These are phyloP conservation scores for Scutellospora calospora DNA, from an alignment of 371 early-diverging fungal genomes.

Conservation along the genomic window DNA sequence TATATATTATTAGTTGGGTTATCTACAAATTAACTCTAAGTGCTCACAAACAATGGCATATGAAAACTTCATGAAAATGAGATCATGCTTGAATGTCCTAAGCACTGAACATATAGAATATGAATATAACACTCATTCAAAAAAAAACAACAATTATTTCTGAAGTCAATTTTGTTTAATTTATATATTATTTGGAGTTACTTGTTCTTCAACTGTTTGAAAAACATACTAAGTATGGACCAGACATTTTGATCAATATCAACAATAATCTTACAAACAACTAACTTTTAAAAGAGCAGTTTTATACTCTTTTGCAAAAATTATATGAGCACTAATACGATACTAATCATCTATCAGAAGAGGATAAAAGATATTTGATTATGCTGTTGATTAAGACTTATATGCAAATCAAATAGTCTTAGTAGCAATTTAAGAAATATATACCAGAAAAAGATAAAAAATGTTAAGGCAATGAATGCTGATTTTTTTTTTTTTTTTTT, in stretches of 20 bases:
- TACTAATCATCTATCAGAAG: no score
- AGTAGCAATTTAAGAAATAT: no score
- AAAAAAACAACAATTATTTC: background rate
- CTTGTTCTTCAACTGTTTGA: conserved; percentile 13
- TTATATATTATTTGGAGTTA: conserved; percentile 8
- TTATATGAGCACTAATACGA: no score
- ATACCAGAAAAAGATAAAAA: no score
- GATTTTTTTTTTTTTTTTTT: no score
- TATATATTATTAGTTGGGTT: background rate
- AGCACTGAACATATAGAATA: background rate
- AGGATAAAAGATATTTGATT: no score
- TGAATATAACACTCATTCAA: background rate
- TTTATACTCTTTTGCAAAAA: no score
- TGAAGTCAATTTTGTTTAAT: background rate
- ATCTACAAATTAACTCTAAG: background rate
- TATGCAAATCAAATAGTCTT: no score
- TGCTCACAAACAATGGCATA: background rate
- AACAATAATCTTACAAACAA: background rate
- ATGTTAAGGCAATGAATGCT: no score
- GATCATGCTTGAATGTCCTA: background rate
- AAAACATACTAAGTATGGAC: background rate
- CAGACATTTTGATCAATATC: background rate
- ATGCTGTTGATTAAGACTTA: no score
- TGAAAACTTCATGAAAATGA: background rate
- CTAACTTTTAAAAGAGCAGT: background rate